Evolutionary conservation across 805 yeast genomes (phyloP).

Genomic region (Saturnispora hagleri): DNA sequence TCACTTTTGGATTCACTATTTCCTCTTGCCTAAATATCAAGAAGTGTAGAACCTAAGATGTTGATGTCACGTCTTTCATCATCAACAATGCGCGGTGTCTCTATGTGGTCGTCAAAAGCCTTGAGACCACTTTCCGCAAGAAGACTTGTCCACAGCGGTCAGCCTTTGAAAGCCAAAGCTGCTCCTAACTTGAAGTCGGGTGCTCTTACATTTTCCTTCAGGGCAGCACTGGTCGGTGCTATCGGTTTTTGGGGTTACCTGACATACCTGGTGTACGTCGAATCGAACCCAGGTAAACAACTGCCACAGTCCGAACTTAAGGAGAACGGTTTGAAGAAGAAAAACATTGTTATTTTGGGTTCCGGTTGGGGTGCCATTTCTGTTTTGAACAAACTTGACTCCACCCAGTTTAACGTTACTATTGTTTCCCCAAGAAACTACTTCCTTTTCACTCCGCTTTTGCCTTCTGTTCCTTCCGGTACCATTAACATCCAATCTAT

Average conservation of each 20-base stretch:
- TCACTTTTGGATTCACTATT: background rate
- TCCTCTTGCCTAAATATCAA: background rate
- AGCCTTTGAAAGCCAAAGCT: background rate
- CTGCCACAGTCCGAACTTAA: conserved; percentile 42
- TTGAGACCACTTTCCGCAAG: background rate
- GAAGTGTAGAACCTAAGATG: background rate
- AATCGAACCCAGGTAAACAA: conserved; percentile 53
- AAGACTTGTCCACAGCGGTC: background rate
- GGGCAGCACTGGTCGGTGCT: conserved; percentile 40
- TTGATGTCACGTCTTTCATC: background rate
- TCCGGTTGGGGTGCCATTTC: conserved; percentile 96
- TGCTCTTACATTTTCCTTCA: conserved; percentile 35
- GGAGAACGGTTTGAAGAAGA: conserved; percentile 48
- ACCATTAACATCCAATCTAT: conserved; percentile 84
- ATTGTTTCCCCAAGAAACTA: conserved; percentile 92
- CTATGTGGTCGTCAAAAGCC: background rate
- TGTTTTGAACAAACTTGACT: conserved; percentile 73
- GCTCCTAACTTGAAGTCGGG: conserved; percentile 16
- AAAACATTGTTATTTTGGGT: conserved; percentile 71
- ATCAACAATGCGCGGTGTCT: background rate
- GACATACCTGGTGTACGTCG: conserved; percentile 55
- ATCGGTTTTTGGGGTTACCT: conserved; percentile 47
- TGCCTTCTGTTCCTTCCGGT: conserved; percentile 93
- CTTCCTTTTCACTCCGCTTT: conserved; percentile 89
- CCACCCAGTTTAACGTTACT: conserved; percentile 79